Percentiles rank a stretch among this genome's conserved stretches.
phyloP scores from a whole-genome alignment of 1,139 yeast species.

The Candida mesenterica region DNA sequence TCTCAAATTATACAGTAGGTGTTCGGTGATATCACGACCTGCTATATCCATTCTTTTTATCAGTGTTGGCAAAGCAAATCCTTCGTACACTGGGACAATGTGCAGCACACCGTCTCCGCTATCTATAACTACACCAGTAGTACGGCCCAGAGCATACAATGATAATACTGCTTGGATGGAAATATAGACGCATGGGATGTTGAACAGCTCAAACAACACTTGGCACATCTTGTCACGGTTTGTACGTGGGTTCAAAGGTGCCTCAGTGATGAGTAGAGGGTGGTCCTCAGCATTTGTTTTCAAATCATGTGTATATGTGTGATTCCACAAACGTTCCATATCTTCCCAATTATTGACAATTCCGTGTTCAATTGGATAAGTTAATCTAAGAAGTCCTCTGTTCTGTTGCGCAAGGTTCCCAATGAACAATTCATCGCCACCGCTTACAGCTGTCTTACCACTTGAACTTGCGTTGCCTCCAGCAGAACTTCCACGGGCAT shows the following conservation, averaged over 20 bases:
- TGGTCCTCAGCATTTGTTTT: constrained; percentile 51
- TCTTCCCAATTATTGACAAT: constrained; percentile 83
- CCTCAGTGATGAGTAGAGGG: constrained; percentile 78
- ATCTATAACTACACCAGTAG: constrained; percentile 88
- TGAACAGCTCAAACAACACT: constrained; percentile 77
- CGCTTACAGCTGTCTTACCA: not conserved
- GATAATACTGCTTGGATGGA: constrained; percentile 84
- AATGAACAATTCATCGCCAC: constrained; percentile 48
- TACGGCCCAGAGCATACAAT: constrained; percentile 83
- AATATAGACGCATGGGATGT: constrained; percentile 83
- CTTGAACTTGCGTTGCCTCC: constrained; percentile 6
- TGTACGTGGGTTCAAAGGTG: constrained; percentile 74
- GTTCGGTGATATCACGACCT: constrained; percentile 82
- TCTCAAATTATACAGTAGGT: constrained; percentile 65
- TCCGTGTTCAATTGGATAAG: constrained; percentile 81
- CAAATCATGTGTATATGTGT: constrained; percentile 58
- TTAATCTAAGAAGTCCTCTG: constrained; percentile 68
- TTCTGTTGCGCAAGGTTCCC: constrained; percentile 74
- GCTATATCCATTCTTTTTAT: constrained; percentile 78
- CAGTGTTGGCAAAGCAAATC: constrained; percentile 74
- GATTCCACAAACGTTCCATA: constrained; percentile 75
- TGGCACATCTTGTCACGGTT: constrained; percentile 78
- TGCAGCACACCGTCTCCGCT: constrained; percentile 92
- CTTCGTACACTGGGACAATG: constrained; percentile 86
- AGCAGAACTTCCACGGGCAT: constrained; percentile 7